These are phyloP conservation scores for Earliella scabrosa DNA, from an alignment of 1,284 basidiomycete species.

Conservation along the genomic window DNA sequence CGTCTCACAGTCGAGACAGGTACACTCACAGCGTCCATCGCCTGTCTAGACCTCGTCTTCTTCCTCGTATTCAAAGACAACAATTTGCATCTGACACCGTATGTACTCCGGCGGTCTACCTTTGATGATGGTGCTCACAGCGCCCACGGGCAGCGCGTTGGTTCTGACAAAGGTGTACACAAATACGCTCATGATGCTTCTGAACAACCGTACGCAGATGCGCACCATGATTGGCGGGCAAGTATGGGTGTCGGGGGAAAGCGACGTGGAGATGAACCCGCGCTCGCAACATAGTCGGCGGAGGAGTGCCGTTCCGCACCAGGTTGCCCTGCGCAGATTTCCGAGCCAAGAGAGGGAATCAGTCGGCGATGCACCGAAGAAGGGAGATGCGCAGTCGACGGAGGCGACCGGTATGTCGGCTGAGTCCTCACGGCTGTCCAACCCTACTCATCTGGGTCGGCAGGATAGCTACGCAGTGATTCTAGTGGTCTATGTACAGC, in stretches of 20 bases:
- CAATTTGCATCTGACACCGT: slow-evolving; percentile 14
- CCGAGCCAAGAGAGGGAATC: neutral
- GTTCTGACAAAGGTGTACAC: slow-evolving; percentile 19
- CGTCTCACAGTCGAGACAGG: slow-evolving; percentile 15
- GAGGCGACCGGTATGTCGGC: too few relatives aligned
- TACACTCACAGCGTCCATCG: slow-evolving; percentile 10
- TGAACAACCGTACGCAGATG: slow-evolving; percentile 18
- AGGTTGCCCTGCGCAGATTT: neutral
- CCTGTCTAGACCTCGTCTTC: slow-evolving; percentile 10
- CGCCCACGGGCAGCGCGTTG: neutral
- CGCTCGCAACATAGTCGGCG: neutral
- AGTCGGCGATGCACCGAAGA: neutral
- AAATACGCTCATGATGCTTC: slow-evolving; percentile 16
- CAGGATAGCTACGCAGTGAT: too few relatives aligned
- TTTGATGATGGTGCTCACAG: neutral
- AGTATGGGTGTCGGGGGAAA: neutral
- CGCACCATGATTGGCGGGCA: neutral
- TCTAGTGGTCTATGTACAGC: too few relatives aligned
- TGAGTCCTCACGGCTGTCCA: too few relatives aligned
- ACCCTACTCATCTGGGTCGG: too few relatives aligned
- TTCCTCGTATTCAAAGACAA: slow-evolving; percentile 14
- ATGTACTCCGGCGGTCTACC: neutral
- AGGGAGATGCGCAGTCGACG: neutral
- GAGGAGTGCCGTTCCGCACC: neutral
- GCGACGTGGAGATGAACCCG: neutral